Conservation (phyloP, 306 rosid species). For the Glycine soja region DNA sequence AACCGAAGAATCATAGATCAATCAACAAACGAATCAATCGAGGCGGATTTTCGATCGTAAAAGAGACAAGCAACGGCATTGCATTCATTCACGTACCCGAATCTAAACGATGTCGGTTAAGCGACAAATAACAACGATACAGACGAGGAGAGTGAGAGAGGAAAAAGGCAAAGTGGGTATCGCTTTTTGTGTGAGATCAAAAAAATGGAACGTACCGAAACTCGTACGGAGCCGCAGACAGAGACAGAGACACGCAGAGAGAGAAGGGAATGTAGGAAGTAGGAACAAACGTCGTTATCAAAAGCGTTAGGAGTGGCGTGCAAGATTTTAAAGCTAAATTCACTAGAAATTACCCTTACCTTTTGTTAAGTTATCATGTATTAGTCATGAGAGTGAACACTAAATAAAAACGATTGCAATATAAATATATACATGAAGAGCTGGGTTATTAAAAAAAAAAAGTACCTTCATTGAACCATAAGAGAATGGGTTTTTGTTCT, state of each 20-base stretch:
- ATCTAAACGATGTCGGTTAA: conserved; percentile 29
- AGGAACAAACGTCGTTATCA: conserved; percentile 52
- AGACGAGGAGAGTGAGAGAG: not conserved
- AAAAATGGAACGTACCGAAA: conserved; percentile 49
- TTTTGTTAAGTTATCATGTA: too few species aligned
- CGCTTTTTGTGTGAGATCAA: conserved; percentile 51
- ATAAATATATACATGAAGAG: too few species aligned
- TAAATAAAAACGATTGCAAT: too few species aligned
- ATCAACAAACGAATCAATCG: conserved; percentile 21
- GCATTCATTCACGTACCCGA: conserved; percentile 34
- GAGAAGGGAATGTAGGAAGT: conserved; percentile 3
- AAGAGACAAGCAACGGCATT: not conserved
- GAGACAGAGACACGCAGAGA: conserved; percentile 37
- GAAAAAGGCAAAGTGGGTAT: conserved; percentile 30
- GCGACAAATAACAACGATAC: conserved; percentile 11
- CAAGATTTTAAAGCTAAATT: too few species aligned
- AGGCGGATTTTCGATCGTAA: conserved; percentile 26
- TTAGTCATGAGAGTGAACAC: too few species aligned
- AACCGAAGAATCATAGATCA: conserved; percentile 37
- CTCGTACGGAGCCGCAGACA: conserved; percentile 54
- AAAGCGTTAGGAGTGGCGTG: conserved; percentile 63
- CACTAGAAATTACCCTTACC: too few species aligned
- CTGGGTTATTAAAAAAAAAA: too few species aligned
- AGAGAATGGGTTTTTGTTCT: too few species aligned
- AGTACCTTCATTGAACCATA: too few species aligned